Evolutionary conservation across 2,329 filamentous ascomycete species (phyloP), one percentile per base, ranked within the genome.

Genomic region (Cercospora sesami): DNA sequence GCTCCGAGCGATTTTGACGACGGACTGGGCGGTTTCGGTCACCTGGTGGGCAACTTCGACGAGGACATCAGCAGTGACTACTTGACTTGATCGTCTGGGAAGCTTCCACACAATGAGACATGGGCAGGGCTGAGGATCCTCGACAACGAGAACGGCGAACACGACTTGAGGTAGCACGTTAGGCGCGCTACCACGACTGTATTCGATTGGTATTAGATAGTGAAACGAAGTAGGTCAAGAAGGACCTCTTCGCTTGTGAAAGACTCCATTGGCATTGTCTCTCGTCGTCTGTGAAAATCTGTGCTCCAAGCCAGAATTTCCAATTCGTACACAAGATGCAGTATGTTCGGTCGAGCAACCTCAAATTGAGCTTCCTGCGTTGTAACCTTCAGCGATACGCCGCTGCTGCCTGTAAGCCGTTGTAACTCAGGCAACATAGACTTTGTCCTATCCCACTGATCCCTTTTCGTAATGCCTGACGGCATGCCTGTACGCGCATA

Each of bases 1-100:
- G 33, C 30, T 30, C 63, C 63, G 7, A 51, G 58, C 28, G 51
- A 58, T 48, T 65, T 65, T 39, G 64, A 61, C 4, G 66, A 63
- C 45, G 66, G 36, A 1, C 33, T 58, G 8, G 62, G 62, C n/a
- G 62, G 57, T 7, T 65, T 60, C 55, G 39, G 36, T 12, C 53
- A 60, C 51, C 26, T 31, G 18, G 39, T 33, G 14, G 55, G 55
- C 57, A 39, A 45, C n/a, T 61, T 61, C 28, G 55, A 65, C 39
- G 63, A 61, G 10, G 31, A 65, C 39, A 36, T 65, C 31, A 53
- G 33, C 45, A 48, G 53, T 16, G 61, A 53, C 21, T 53, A 64
- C 14, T 33, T 63, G 39, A 58, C 26, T 23, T 64, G 16, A 5
- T 26, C 23, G 48, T 26, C 12, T 28, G 14, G 1, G 5, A n/a